phyloP scores from a whole-genome alignment of 306 rosid species.

The Vigna hirtella region DNA sequence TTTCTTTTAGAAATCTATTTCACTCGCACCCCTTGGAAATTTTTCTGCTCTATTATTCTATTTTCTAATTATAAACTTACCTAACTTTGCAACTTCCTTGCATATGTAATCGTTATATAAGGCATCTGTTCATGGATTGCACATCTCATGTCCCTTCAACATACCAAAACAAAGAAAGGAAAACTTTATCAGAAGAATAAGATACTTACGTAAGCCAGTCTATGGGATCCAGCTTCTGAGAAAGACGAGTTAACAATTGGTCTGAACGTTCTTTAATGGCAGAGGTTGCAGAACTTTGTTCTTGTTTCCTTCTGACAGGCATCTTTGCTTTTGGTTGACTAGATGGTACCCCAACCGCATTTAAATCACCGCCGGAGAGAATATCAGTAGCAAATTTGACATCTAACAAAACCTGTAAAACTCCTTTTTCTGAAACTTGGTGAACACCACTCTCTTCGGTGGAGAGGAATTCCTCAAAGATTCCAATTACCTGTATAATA shows the following conservation, averaged over 20 bases:
- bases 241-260: conserved; percentile 70
- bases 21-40: background rate
- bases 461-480: conserved; percentile 74
- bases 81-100: conserved; percentile 25
- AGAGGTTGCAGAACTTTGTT: conserved; percentile 61
- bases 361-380: conserved; percentile 84
- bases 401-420: conserved; percentile 86
- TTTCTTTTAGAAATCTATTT: conserved; percentile 3
- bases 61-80: conserved; percentile 33
- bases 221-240: conserved; percentile 91
- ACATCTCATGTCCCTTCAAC: background rate
- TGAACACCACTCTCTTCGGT: conserved; percentile 63
- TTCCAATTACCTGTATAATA: conserved; percentile 70
- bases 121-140: conserved; percentile 7
- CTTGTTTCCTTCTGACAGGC: conserved; percentile 76
- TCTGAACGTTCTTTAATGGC: conserved; percentile 68
- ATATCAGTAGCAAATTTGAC: conserved; percentile 90
- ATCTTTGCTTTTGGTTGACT: conserved; percentile 57
- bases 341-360: conserved; percentile 57
- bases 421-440: conserved; percentile 90
- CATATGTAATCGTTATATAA: conserved; percentile 2
- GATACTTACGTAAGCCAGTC: conserved; percentile 98
- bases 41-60: conserved; percentile 10
- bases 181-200: conserved; percentile 22
- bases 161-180: conserved; percentile 20